phyloP scores from a whole-genome alignment of 257 asterid genomes.

The Marsdenia floribunda region DNA sequence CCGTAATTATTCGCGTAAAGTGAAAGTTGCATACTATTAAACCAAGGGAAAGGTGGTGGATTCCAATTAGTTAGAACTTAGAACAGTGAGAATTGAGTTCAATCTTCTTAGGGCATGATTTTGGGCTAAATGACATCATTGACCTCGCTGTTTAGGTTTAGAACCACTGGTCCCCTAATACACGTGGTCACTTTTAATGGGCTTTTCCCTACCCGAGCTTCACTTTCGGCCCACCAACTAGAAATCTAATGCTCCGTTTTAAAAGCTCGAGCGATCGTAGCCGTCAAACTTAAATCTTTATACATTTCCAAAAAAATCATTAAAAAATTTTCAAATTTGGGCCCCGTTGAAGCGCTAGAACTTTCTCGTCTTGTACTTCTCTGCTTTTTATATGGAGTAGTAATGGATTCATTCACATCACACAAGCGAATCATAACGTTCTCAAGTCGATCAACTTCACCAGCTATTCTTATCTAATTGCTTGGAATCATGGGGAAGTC shows the following conservation, averaged over 20 bases:
- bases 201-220: neutral
- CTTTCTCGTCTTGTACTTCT: conserved; percentile 4
- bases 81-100: too few relatives aligned
- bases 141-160: neutral
- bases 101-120: neutral
- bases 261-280: neutral
- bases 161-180: neutral
- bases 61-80: too few relatives aligned
- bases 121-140: neutral
- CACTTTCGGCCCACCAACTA: neutral
- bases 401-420: neutral
- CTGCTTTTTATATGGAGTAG: neutral
- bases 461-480: neutral
- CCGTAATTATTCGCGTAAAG: too few relatives aligned
- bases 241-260: neutral
- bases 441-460: neutral
- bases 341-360: conserved; percentile 13
- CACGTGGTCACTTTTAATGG: neutral
- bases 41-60: too few relatives aligned
- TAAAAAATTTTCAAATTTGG: neutral
- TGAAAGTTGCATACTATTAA: too few relatives aligned
- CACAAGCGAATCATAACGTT: neutral
- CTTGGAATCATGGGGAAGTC: conserved; percentile 43
- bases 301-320: neutral
- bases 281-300: neutral